A percentile compares a stretch with the other conserved stretches of the same genome.
phyloP scores from a whole-genome alignment of 306 rosid genomes.

The Astragalus membranaceus region DNA sequence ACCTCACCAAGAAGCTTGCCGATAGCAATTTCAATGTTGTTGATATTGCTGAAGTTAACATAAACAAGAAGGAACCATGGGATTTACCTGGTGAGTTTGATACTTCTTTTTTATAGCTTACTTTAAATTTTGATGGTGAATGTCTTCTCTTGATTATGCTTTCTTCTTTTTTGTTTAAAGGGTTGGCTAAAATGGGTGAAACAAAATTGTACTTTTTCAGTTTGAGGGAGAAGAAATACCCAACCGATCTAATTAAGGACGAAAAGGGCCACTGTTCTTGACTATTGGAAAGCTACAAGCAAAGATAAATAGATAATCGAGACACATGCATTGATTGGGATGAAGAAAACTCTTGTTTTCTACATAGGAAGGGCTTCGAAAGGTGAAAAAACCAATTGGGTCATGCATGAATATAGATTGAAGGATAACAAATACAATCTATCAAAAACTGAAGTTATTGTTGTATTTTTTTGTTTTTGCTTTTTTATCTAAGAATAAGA shows the following conservation, averaged over 20 bases:
- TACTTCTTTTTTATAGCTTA: not conserved
- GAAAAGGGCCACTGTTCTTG: slow-evolving; percentile 67
- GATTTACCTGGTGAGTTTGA: slow-evolving; percentile 64
- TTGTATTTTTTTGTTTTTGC: not conserved
- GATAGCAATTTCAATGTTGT: slow-evolving; percentile 38
- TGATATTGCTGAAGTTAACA: slow-evolving; percentile 66
- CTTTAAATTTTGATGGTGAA: not conserved
- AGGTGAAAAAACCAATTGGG: slow-evolving; percentile 69
- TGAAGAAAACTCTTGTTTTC: slow-evolving; percentile 87
- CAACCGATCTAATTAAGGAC: slow-evolving; percentile 68
- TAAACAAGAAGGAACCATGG: slow-evolving; percentile 87
- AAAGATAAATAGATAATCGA: slow-evolving; percentile 61
- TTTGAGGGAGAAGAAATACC: slow-evolving; percentile 60
- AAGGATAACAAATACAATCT: slow-evolving; percentile 36
- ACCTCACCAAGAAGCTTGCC: slow-evolving; percentile 50
- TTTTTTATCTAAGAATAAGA: not conserved
- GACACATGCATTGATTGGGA: slow-evolving; percentile 44
- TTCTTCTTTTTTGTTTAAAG: slow-evolving; percentile 13
- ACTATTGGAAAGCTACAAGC: slow-evolving; percentile 92
- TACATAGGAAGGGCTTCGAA: slow-evolving; percentile 75
- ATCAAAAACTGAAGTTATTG: slow-evolving; percentile 41
- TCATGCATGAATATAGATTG: slow-evolving; percentile 75
- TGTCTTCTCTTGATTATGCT: not conserved
- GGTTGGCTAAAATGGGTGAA: slow-evolving; percentile 77
- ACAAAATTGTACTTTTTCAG: slow-evolving; percentile 69